phyloP scores from a whole-genome alignment of 805 yeast genomes.

The Myxozyma geophila region DNA sequence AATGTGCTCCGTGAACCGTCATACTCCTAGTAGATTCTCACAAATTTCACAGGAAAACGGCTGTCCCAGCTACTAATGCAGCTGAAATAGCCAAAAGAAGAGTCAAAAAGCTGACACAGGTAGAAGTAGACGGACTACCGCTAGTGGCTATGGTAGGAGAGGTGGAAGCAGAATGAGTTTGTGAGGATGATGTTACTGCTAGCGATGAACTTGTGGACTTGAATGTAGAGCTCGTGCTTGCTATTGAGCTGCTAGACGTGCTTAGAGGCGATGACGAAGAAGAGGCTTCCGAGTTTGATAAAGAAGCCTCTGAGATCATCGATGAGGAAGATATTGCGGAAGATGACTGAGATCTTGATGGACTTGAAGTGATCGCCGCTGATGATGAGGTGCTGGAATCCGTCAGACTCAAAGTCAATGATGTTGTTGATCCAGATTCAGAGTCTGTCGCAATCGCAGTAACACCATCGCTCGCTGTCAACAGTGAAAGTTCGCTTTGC shows the following conservation, averaged over 20 bases:
- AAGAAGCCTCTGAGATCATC: background rate
- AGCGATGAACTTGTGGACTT: background rate
- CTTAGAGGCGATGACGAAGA: background rate
- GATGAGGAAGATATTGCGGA: background rate
- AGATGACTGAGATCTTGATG: conserved; percentile 26
- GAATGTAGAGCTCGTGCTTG: background rate
- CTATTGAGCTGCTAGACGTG: background rate
- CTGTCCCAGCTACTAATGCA: too few relatives aligned
- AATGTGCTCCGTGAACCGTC: too few relatives aligned
- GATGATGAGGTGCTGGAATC: conserved; percentile 23
- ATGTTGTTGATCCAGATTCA: conserved; percentile 38
- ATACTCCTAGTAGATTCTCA: too few relatives aligned
- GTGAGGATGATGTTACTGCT: background rate
- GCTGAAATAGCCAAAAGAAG: too few relatives aligned
- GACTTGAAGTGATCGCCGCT: background rate
- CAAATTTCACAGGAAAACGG: too few relatives aligned
- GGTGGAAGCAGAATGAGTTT: too few relatives aligned
- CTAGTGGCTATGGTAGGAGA: too few relatives aligned
- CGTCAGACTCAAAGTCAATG: conserved; percentile 38
- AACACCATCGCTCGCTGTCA: conserved; percentile 19
- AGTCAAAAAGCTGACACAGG: too few relatives aligned
- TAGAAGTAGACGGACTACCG: too few relatives aligned
- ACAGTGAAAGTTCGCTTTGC: conserved; percentile 6
- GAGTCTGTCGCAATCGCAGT: background rate
- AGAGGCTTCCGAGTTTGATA: background rate